Evolutionary conservation across 768 basidiomycete genomes (phyloP), one percentile per base, ranked within the genome.

Genomic region (Russula griseocarnosa): DNA sequence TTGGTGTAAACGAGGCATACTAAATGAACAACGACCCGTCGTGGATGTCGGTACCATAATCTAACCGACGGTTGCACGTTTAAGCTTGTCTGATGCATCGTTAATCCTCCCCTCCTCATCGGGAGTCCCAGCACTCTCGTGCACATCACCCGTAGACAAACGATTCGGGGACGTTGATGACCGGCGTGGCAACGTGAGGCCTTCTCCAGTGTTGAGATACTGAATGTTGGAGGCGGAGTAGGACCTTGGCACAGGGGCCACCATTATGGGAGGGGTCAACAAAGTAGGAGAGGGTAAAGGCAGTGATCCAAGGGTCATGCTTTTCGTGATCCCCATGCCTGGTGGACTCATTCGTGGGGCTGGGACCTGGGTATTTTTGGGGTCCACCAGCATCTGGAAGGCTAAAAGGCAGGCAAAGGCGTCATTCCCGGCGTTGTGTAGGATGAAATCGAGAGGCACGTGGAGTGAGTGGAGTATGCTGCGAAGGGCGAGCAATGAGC

Each of bases 391-490:
- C 69, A 83, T 77, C 70, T 93, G 90, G 34, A 92, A 76, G 14
- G 79, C 83, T 47, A 88, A 83, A 32, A 93, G 80, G 56, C 77
- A 76, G 78, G 88, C 77, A 69, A 88, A 83, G 4, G 91, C 87
- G 66, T 90, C 86, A 72, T 93, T 93, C 16, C 90, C 90, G n/a
- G 90, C 77, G 69, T 92, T 91, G 72, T 88, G 83, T 63, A 87
- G 71, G 16, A 73, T 71, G 62, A 82, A 83, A 65, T 71, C 70
- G 57, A 73, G 47, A 70, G 73, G 71, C 57, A 80, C 69, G 20
- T 81, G 78, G 40, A 89, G 78, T 5, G 87, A 86, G 60, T 77
- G 80, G n/a, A 92, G 73, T 44, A 89, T 73, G 66, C 79, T 81
- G 13, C 82, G 79, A 2, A 92, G 80, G 24, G 85, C 84, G n/a